phyloP scores from a whole-genome alignment of 1,284 basidiomycete species.

The Retiboletus flavoniger region DNA sequence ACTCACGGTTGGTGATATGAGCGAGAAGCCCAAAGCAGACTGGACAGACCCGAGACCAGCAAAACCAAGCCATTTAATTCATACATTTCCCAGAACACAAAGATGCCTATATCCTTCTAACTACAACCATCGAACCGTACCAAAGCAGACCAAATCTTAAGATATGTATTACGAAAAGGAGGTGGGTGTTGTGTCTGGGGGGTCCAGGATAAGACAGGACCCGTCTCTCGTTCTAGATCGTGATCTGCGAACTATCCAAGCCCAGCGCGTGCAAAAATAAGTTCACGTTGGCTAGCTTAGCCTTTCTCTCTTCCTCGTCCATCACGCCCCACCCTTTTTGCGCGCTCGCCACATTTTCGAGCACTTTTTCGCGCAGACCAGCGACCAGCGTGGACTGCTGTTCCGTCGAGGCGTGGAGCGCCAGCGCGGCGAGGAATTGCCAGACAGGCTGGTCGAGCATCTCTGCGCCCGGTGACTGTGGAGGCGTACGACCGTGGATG shows the following conservation, averaged over 20 bases:
- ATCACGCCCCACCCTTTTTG: constrained; percentile 67
- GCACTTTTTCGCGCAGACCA: constrained; percentile 86
- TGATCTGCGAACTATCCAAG: constrained; percentile 80
- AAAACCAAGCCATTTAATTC: constrained; percentile 16
- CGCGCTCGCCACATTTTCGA: constrained; percentile 80
- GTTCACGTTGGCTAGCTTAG: constrained; percentile 80
- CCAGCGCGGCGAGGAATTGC: constrained; percentile 89
- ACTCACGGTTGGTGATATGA: not conserved
- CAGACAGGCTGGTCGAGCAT: constrained; percentile 88
- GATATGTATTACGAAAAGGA: constrained; percentile 8
- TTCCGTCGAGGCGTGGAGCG: constrained; percentile 80
- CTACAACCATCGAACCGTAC: constrained; percentile 17
- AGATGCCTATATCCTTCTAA: constrained; percentile 25
- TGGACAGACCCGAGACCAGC: too few species aligned
- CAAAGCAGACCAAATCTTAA: constrained; percentile 9
- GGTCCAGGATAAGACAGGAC: not conserved
- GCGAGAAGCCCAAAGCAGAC: not conserved
- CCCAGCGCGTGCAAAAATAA: constrained; percentile 83
- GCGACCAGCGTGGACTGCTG: constrained; percentile 87
- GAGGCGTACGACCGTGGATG: constrained; percentile 22
- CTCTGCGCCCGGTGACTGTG: constrained; percentile 70
- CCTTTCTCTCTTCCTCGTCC: constrained; percentile 66
- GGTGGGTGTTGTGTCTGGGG: not conserved
- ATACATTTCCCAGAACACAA: constrained; percentile 17
- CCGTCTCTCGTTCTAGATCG: constrained; percentile 43